Evolutionary conservation across 192 early-diverging fungal genomes (phyloP).

Genomic region (Backusella parvicylindrica): DNA sequence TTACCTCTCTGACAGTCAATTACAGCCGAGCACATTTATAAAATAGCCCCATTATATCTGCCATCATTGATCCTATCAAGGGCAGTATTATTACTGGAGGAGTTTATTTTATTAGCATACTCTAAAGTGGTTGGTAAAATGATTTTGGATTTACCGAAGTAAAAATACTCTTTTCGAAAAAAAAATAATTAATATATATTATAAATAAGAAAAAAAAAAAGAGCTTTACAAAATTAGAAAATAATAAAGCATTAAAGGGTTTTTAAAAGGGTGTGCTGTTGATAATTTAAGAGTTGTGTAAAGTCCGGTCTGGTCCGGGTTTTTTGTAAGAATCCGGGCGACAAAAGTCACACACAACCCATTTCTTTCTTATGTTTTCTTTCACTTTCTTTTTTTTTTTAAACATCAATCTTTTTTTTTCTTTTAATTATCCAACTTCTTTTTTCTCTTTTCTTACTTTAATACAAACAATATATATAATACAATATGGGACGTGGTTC

Average conservation of each 20-base stretch:
- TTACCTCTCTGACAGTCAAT: no score
- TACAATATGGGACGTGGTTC: slow-evolving; percentile 42
- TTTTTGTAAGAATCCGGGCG: neutral
- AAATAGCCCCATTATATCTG: no score
- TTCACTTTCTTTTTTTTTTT: neutral
- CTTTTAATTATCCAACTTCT: neutral
- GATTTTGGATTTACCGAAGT: no score
- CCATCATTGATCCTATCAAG: no score
- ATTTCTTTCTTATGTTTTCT: neutral
- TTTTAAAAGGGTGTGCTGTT: neutral
- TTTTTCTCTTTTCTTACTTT: neutral
- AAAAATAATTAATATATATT: no score
- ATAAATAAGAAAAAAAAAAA: no score
- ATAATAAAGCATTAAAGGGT: neutral
- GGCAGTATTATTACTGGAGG: no score
- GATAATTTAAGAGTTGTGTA: neutral
- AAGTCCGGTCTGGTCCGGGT: neutral
- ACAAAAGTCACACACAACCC: neutral
- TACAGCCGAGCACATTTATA: no score
- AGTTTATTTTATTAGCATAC: no score
- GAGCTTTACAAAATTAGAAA: neutral
- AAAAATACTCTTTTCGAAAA: no score
- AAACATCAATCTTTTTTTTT: no score
- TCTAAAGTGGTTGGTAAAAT: no score
- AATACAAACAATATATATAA: neutral